Conservation (phyloP, 768 basidiomycete genomes). For the Cystofilobasidium capitatum region DNA sequence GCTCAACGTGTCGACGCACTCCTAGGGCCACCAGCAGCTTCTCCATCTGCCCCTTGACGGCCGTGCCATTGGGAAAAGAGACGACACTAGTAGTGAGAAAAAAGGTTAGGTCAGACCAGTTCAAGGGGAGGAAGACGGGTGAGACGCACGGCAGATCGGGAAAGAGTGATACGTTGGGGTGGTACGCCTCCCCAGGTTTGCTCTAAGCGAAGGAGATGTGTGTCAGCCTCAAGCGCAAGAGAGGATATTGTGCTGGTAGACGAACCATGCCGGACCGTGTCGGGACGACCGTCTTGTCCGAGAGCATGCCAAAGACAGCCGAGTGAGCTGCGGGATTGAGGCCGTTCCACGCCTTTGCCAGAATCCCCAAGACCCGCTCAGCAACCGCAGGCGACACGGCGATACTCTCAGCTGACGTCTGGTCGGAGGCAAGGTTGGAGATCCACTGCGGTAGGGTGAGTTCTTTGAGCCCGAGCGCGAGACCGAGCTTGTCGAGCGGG, state of each 20-base stretch:
- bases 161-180: constrained; percentile 75
- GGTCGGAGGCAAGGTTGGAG: constrained; percentile 49
- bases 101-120: neutral
- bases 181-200: constrained; percentile 63
- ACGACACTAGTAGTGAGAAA: constrained; percentile 44
- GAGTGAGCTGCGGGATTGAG: constrained; percentile 47
- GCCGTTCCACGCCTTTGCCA: constrained; percentile 65
- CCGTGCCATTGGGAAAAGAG: constrained; percentile 53
- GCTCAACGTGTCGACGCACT: constrained; percentile 59
- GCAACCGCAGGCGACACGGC: constrained; percentile 60
- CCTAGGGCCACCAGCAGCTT: constrained; percentile 56
- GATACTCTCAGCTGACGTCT: constrained; percentile 47
- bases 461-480: constrained; percentile 67
- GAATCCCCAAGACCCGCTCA: constrained; percentile 60
- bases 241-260: too few relatives aligned
- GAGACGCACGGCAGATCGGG: constrained; percentile 58
- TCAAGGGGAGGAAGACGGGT: neutral
- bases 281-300: constrained; percentile 45
- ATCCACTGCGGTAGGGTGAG: constrained; percentile 69
- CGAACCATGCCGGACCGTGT: constrained; percentile 56
- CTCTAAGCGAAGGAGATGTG: constrained; percentile 36
- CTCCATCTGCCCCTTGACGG: constrained; percentile 62
- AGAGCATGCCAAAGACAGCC: constrained; percentile 48
- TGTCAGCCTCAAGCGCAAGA: neutral
- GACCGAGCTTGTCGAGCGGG: constrained; percentile 33